Evolutionary conservation across 129 eudicot species (phyloP).

Genomic region (Artemisia argyi): DNA sequence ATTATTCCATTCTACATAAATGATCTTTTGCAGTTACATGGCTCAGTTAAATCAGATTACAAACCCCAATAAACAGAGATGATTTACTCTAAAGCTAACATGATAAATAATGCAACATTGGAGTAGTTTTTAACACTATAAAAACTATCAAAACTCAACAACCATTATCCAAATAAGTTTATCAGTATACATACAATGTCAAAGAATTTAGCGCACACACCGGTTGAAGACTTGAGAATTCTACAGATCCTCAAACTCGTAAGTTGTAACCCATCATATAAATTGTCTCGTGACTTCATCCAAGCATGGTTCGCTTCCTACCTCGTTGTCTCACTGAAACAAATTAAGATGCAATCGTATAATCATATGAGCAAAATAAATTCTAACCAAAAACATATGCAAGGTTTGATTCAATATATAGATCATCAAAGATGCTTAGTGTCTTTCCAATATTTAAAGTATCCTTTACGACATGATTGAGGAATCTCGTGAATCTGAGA

Average conservation of each 20-base stretch:
- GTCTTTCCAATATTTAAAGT: neutral
- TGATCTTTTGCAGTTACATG: no score
- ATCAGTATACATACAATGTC: neutral
- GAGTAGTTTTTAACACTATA: neutral
- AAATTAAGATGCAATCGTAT: conserved; percentile 9
- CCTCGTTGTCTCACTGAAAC: conserved; percentile 85
- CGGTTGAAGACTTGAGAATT: conserved; percentile 6
- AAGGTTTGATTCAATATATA: neutral
- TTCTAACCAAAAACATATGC: conserved; percentile 10
- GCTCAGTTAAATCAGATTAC: neutral
- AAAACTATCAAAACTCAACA: neutral
- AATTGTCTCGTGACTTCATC: conserved; percentile 39
- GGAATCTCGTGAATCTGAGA: neutral
- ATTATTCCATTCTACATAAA: no score
- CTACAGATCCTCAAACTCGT: neutral
- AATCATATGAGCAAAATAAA: conserved; percentile 7
- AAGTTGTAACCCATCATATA: neutral
- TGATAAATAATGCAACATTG: neutral
- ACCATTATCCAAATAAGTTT: neutral
- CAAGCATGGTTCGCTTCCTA: conserved; percentile 90
- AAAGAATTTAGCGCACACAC: conserved; percentile 1
- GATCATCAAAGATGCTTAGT: neutral
- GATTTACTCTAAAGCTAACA: neutral
- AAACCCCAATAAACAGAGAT: neutral
- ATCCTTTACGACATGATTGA: neutral